These are phyloP conservation scores for Kuraishia borneana DNA, from an alignment of 805 yeast species.

Conservation along the genomic window DNA sequence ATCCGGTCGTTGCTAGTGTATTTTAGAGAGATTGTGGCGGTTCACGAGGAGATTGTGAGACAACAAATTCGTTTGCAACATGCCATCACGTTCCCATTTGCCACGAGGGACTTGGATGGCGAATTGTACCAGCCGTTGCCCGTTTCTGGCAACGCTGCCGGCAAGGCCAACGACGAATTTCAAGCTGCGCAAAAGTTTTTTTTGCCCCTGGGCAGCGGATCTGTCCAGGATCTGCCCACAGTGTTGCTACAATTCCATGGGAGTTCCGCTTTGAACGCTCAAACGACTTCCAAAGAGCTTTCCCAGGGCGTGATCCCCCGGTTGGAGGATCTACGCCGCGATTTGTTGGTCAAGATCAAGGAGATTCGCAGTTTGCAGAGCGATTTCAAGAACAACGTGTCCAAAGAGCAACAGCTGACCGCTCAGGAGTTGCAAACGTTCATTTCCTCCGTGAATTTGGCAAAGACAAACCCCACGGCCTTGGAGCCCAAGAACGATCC, in stretches of 20 bases:
- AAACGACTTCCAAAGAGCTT: slow-evolving; percentile 48
- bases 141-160: slow-evolving; percentile 7
- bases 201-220: slow-evolving; percentile 66
- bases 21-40: slow-evolving; percentile 67
- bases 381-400: slow-evolving; percentile 73
- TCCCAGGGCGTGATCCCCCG: slow-evolving; percentile 52
- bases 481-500: slow-evolving; percentile 64
- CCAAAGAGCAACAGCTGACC: slow-evolving; percentile 58
- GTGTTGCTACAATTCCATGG: slow-evolving; percentile 45
- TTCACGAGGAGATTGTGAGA: slow-evolving; percentile 80
- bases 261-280: slow-evolving; percentile 45
- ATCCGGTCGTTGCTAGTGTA: slow-evolving; percentile 67
- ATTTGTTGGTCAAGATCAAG: slow-evolving; percentile 71
- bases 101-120: slow-evolving; percentile 30
- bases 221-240: slow-evolving; percentile 76
- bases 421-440: slow-evolving; percentile 43
- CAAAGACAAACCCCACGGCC: slow-evolving; percentile 35
- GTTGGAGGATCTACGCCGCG: slow-evolving; percentile 59
- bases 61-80: slow-evolving; percentile 75
- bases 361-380: slow-evolving; percentile 75
- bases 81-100: slow-evolving; percentile 50
- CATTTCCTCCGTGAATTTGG: slow-evolving; percentile 50
- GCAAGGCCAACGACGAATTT: slow-evolving; percentile 17
- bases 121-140: slow-evolving; percentile 25
- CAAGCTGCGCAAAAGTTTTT: slow-evolving; percentile 38